phyloP scores from a whole-genome alignment of 345 rosid species.

The Abelmoschus esculentus region DNA sequence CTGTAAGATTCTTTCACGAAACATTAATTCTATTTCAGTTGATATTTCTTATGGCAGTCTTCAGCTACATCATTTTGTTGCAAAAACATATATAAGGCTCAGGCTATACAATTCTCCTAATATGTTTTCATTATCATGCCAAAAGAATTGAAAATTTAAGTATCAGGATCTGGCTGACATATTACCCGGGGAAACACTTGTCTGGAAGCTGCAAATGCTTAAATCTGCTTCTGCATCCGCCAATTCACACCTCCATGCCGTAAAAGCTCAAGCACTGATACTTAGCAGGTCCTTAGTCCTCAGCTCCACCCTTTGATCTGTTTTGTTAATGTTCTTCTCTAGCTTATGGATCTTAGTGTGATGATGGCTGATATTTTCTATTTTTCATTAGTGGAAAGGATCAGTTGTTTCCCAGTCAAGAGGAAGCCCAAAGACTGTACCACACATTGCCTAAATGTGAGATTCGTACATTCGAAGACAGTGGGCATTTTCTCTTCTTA shows the following conservation, averaged over 20 bases:
- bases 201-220: constrained; percentile 71
- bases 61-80: background rate
- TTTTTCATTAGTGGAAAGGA: constrained; percentile 50
- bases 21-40: background rate
- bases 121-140: constrained; percentile 7
- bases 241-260: constrained; percentile 45
- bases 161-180: constrained; percentile 53
- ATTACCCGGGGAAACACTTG: constrained; percentile 56
- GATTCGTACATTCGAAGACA: constrained; percentile 42
- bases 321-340: background rate
- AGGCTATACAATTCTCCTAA: background rate
- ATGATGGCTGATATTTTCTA: background rate
- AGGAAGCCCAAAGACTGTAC: constrained; percentile 55
- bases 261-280: constrained; percentile 49
- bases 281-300: constrained; percentile 43
- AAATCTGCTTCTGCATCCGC: constrained; percentile 55
- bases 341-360: background rate
- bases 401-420: constrained; percentile 62
- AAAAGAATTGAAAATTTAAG: constrained; percentile 15
- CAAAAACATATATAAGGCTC: background rate
- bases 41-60: background rate
- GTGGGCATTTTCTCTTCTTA: constrained; percentile 64
- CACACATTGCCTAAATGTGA: constrained; percentile 40
- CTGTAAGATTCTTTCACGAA: constrained; percentile 32
- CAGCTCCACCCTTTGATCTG: background rate